phyloP scores from a whole-genome alignment of 2,329 filamentous ascomycete genomes.

The Pestalotiopsis sp. region DNA sequence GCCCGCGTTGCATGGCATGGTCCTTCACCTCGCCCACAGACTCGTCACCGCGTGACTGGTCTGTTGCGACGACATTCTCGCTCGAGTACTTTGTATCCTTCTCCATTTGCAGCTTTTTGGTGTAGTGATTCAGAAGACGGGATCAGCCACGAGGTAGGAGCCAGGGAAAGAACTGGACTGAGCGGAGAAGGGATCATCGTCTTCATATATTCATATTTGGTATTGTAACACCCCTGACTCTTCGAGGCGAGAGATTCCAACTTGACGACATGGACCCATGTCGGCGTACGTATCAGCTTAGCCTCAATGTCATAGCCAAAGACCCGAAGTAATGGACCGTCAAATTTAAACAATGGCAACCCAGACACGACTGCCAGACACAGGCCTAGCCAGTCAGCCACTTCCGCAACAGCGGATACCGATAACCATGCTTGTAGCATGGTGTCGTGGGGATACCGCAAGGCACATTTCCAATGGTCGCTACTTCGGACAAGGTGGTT shows the following conservation, averaged over 20 bases:
- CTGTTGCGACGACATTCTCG: background rate
- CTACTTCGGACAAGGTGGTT: background rate
- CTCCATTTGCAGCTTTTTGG: background rate
- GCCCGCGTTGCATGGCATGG: slow-evolving; percentile 8
- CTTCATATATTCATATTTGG: background rate
- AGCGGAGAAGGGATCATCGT: background rate
- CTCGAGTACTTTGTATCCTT: slow-evolving; percentile 6
- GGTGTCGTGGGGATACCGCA: background rate
- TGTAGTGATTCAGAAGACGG: background rate
- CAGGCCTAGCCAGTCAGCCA: background rate
- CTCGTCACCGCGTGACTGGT: background rate
- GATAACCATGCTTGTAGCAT: background rate
- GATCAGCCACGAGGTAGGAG: background rate
- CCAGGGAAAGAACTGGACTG: background rate
- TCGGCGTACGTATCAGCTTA: background rate
- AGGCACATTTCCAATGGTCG: background rate
- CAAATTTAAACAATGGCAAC: background rate
- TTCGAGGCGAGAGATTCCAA: background rate
- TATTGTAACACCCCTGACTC: background rate
- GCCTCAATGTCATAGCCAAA: background rate
- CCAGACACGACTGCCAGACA: no score
- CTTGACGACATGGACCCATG: background rate
- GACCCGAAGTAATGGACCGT: background rate
- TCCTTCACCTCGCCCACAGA: background rate
- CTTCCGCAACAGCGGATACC: background rate